These are phyloP conservation scores for Saururus chinensis DNA, from an alignment of 164 flowering plant species.

Conservation along the genomic window DNA sequence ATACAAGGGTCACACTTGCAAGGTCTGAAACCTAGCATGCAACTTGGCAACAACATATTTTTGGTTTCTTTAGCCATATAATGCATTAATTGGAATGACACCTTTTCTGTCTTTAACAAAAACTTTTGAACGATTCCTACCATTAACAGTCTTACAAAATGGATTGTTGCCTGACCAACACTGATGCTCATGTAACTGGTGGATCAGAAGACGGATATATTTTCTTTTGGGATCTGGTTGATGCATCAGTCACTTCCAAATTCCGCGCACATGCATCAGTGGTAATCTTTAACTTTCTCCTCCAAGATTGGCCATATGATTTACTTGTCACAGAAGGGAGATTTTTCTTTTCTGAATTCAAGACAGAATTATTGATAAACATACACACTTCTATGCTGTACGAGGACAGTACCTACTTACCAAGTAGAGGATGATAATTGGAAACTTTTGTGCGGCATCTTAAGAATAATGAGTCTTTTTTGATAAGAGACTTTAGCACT, in stretches of 20 bases:
- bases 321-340: too few species aligned
- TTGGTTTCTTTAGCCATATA: neutral
- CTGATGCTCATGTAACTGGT: conserved; percentile 79
- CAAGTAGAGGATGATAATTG: too few species aligned
- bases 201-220: conserved; percentile 93
- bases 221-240: conserved; percentile 96
- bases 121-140: neutral
- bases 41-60: neutral
- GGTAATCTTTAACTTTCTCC: conserved; percentile 28
- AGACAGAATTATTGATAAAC: too few species aligned
- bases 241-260: conserved; percentile 71
- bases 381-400: too few species aligned
- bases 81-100: too few species aligned
- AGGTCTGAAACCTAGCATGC: conserved; percentile 41
- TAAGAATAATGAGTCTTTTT: too few species aligned
- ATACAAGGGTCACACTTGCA: conserved; percentile 91
- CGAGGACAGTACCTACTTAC: too few species aligned
- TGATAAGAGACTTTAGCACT: too few species aligned
- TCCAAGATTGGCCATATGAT: too few species aligned
- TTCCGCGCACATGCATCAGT: conserved; percentile 86
- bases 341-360: too few species aligned
- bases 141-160: conserved; percentile 70
- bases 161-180: conserved; percentile 91
- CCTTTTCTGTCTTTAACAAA: neutral
- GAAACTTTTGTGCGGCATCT: too few species aligned